These are phyloP conservation scores for Pyricularia pennisetigena DNA, from an alignment of 2,329 filamentous ascomycete species.

Conservation along the genomic window DNA sequence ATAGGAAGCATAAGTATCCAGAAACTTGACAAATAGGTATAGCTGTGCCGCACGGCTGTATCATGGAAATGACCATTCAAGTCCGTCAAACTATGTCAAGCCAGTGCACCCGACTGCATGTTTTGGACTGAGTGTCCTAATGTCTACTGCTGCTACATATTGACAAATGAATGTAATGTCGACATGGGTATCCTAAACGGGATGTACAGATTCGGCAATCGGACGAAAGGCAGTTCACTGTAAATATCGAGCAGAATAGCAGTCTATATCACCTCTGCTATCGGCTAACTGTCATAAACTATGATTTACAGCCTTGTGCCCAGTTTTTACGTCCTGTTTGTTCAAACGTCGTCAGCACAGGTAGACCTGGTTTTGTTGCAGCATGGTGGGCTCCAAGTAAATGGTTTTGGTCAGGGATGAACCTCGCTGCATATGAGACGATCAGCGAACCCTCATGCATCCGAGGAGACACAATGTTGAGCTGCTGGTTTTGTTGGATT, in stretches of 20 bases:
- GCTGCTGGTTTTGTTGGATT: not conserved
- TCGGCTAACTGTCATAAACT: too few relatives aligned
- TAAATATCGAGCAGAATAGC: too few relatives aligned
- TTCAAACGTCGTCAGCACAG: too few relatives aligned
- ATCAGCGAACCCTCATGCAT: not conserved
- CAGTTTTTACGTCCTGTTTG: too few relatives aligned
- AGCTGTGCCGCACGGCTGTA: not conserved
- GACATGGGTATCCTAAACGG: not conserved
- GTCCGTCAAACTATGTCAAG: not conserved
- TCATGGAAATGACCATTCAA: not conserved
- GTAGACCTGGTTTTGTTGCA: not conserved
- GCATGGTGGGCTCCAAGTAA: not conserved
- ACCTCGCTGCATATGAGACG: not conserved
- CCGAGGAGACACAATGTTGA: too few relatives aligned
- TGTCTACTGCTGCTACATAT: not conserved
- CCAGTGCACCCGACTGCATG: not conserved
- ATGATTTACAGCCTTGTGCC: too few relatives aligned
- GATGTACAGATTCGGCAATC: not conserved
- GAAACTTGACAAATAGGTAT: not conserved
- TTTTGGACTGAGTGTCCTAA: not conserved
- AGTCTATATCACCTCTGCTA: too few relatives aligned
- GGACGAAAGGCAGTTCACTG: not conserved
- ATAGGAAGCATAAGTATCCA: not conserved
- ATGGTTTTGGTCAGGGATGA: not conserved
- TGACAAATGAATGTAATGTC: not conserved